Evolutionary conservation across 805 yeast species (phyloP), one percentile per base, ranked within the genome.

Genomic region (Yarrowia divulgata): DNA sequence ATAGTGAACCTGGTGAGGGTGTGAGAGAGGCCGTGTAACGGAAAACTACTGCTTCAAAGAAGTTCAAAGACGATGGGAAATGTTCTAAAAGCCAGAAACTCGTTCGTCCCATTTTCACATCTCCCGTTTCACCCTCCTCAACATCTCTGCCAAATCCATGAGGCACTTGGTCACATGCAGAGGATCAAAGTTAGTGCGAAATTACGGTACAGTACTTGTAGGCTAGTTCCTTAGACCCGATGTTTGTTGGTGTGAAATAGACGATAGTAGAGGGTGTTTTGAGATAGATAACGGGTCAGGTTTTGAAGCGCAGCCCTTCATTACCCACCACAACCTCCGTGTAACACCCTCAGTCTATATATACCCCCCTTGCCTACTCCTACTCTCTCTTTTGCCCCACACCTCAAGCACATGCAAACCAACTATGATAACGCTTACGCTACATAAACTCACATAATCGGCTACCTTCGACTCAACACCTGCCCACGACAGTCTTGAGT

Each of bases 361-460:
- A 48, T 48, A 29, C 23, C 37, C 19, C 29, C 10, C 19, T 8
- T 49, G 34, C 32, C 58, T 9, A 10, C 8, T 18, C 5, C 14
- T 7, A 23, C 19, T n/a, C 10, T n/a, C 12, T 23, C 29, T 23
- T 23, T 34, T 52, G 42, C 58, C 58, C 32, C 58, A 35, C 58
- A 18, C 2, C 43, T 12, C 12, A 4, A 52, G 48, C 52, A 23
- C 52, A 60, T 57, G 64, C 64, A 57, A 34, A 34, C 66, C 42
- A 60, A 60, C 66, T 35, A 60, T 60, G 66, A 60, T 60, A 60
- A 60, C 52, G 39, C 35, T 18, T 34, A 60, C 49, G 49, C 48
- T 60, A 60, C 66, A 60, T 60, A 60, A 60, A 34, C 66, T 34
- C 52, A 43, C 66, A 40, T 57, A 40, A 40, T 42, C 63, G 34